Percentiles rank a stretch among this genome's conserved stretches.
Evolutionary conservation across 1,139 yeast genomes (phyloP).

Genomic region (Geotrichum histeridarum): DNA sequence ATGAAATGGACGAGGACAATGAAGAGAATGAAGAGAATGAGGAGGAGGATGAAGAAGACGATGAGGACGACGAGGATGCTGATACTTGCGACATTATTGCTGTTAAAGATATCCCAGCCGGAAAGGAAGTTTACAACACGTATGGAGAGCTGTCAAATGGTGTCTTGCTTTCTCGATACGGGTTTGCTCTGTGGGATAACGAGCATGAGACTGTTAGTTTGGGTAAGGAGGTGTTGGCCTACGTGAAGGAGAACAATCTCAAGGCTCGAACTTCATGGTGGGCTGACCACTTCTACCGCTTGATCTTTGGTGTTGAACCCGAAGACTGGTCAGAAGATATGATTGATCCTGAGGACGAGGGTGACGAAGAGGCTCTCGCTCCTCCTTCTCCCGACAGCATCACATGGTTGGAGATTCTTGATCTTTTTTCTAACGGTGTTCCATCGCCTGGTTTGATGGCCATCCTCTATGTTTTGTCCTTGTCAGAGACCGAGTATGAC

Average conservation of each 20-base stretch:
- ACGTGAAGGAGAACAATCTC: slow-evolving; percentile 39
- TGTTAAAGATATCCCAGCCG: slow-evolving; percentile 42
- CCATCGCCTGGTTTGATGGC: slow-evolving; percentile 43
- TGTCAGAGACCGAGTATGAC: slow-evolving; percentile 27
- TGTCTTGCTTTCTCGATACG: slow-evolving; percentile 65
- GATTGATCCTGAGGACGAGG: slow-evolving; percentile 27
- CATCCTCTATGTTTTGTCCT: slow-evolving; percentile 35
- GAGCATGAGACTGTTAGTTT: slow-evolving; percentile 54
- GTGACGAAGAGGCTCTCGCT: slow-evolving; percentile 14
- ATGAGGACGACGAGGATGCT: slow-evolving; percentile 37
- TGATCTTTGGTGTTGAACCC: slow-evolving; percentile 37
- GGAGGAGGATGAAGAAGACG: slow-evolving; percentile 31
- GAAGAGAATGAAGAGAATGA: slow-evolving; percentile 27
- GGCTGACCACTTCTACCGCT: slow-evolving; percentile 48
- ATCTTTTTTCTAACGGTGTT: slow-evolving; percentile 38
- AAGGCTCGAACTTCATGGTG: slow-evolving; percentile 60
- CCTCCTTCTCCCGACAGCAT: slow-evolving; percentile 19
- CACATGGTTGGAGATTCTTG: slow-evolving; percentile 19
- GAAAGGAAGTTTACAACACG: slow-evolving; percentile 67
- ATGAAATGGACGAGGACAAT: slow-evolving; percentile 30
- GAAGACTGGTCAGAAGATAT: slow-evolving; percentile 34
- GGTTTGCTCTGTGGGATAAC: slow-evolving; percentile 58
- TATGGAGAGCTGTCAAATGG: slow-evolving; percentile 71
- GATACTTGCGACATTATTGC: slow-evolving; percentile 40
- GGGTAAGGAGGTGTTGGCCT: slow-evolving; percentile 48